phyloP scores from a whole-genome alignment of 176 grass and related monocot species.

The Puccinellia tenuiflora region DNA sequence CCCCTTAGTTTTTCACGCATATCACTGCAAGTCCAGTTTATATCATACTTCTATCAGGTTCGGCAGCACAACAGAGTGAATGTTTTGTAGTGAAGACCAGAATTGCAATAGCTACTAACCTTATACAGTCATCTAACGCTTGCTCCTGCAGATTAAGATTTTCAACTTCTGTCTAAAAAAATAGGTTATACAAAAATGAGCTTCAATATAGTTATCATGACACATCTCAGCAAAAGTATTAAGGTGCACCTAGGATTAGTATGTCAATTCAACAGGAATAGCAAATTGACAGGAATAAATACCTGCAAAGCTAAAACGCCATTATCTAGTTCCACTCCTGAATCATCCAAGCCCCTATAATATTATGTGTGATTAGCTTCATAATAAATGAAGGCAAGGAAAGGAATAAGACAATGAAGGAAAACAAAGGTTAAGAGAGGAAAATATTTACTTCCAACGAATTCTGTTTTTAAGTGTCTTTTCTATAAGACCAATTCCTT shows the following conservation, averaged over 20 bases:
- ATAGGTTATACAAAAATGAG: conserved; percentile 18
- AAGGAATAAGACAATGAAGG: conserved; percentile 4
- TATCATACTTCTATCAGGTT: conserved; percentile 10
- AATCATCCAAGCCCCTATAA: conserved; percentile 77
- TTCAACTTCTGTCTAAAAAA: conserved; percentile 79
- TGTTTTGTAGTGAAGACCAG: background rate
- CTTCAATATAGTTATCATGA: background rate
- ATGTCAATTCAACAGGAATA: conserved; percentile 24
- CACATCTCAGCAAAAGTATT: background rate
- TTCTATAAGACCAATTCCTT: conserved; percentile 98
- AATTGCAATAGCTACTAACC: conserved; percentile 39
- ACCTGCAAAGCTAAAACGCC: conserved; percentile 82
- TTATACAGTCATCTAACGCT: conserved; percentile 75
- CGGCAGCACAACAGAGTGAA: background rate
- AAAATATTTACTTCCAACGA: conserved; percentile 85
- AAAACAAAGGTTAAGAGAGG: conserved; percentile 12
- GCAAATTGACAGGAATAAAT: conserved; percentile 5
- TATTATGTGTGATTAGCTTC: conserved; percentile 13
- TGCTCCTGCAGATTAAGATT: conserved; percentile 71
- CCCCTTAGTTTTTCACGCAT: conserved; percentile 80
- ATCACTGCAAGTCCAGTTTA: conserved; percentile 49
- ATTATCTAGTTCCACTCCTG: conserved; percentile 59
- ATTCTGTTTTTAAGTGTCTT: conserved; percentile 99
- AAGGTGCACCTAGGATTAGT: background rate
- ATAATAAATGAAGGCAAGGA: conserved; percentile 23